Base-by-base conservation (phyloP, 2,329 filamentous ascomycete genomes). In the Lachnellula occidentalis region DNA sequence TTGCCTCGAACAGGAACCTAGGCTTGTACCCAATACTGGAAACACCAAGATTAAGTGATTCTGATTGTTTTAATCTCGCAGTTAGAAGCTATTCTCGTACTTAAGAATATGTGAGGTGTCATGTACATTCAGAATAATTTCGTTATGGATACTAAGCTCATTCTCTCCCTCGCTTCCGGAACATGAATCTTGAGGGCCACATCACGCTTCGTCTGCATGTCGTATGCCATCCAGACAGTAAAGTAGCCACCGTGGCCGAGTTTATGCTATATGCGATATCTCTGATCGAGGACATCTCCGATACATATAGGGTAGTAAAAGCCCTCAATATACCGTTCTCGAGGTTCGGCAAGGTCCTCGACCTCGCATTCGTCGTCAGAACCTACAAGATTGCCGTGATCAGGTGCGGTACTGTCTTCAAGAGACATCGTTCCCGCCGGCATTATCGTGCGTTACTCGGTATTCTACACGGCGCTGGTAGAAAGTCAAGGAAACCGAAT, bases 181-280 rank as follows among this genome's bases (percentile, higher is more conserved):
- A 55, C 43, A 37, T 41, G 37, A 42, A 60, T 51, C 45, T 60
- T 58, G 48, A 60, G 53, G 34, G 58, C 53, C 19, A 63, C 56
- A 46, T 55, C 52, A 19, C 52, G 34, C 17, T 43, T 22, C 1
- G 45, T 4, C 15, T 50, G 39, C 14, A 57, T 53, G 59, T 73
- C 67, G 5, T 63, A 61, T 41, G 71, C 74, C 36, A 77, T 69
- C 76, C 73, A 78, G 45, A 77, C 71, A 7, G 73, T 78, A 6
- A 73, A 73, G 59, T 64, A 76, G 3, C 70, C 69, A 24, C 76
- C 74, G 41, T 68, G 72, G 34, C 75, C 74, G 34, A 77, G 61
- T 62, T 78, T 78, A 52, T 75, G 70, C 49, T 73, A 58, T 45
- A 77, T 64, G 43, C 67, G 66, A 57, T 78, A 78, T 48, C 71